Percentiles rank a stretch among this genome's conserved stretches.
Evolutionary conservation across 2,329 filamentous ascomycete genomes (phyloP).

Genomic region (Dactylellina drechsleri): DNA sequence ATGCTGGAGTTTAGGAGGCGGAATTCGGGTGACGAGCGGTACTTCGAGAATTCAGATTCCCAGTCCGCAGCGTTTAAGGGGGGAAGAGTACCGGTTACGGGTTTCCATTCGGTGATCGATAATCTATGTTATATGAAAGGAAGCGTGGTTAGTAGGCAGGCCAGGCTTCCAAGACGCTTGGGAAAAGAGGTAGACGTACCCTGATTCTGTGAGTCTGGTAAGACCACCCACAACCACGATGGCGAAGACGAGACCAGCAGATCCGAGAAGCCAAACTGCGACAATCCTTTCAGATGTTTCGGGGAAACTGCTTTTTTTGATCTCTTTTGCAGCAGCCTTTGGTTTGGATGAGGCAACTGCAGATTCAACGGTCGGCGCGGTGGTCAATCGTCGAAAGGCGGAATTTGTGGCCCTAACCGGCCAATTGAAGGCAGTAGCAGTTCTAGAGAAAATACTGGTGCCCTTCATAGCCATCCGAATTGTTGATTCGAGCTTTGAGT

Average conservation of each 20-base stretch:
- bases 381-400: conserved; percentile 28
- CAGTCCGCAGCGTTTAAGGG: conserved; percentile 82
- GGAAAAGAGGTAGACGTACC: conserved; percentile 65
- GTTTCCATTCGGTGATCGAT: conserved; percentile 98
- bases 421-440: conserved; percentile 9
- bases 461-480: conserved; percentile 4
- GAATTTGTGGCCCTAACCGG: conserved; percentile 22
- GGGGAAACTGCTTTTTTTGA: conserved; percentile 60
- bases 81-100: conserved; percentile 89
- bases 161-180: background rate
- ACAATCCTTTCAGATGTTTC: conserved; percentile 78
- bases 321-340: background rate
- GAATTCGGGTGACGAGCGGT: conserved; percentile 92
- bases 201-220: conserved; percentile 93
- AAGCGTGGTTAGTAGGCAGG: background rate
- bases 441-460: background rate
- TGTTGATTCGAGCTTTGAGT: conserved; percentile 24
- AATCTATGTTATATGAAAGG: conserved; percentile 68
- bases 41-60: conserved; percentile 92
- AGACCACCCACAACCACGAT: conserved; percentile 95
- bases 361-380: conserved; percentile 13
- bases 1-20: conserved; percentile 91
- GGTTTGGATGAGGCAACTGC: background rate
- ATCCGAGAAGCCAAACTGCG: conserved; percentile 91
- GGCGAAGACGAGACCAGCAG: conserved; percentile 92